These are phyloP conservation scores for Diaporthe caulivora DNA, from an alignment of 2,329 filamentous ascomycete genomes.

Conservation along the genomic window DNA sequence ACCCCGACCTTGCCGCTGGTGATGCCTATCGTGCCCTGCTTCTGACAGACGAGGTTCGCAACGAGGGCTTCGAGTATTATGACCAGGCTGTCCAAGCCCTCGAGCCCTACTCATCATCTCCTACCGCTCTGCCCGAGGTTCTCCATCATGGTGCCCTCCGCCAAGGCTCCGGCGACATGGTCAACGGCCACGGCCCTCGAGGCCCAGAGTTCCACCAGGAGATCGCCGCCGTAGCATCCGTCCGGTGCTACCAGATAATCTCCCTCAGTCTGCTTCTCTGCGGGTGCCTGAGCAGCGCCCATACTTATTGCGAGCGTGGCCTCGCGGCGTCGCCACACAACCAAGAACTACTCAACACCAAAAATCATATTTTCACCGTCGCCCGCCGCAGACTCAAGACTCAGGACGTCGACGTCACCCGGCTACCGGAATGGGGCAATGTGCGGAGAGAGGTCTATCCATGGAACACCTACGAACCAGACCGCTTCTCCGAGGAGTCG, in stretches of 20 bases:
- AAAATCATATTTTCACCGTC: constrained; percentile 65
- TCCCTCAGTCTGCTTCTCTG: constrained; percentile 71
- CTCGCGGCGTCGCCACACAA: constrained; percentile 67
- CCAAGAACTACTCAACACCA: constrained; percentile 65
- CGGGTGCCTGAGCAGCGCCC: constrained; percentile 77
- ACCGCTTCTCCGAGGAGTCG: constrained; percentile 77
- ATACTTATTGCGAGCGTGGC: constrained; percentile 74
- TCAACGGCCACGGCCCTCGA: constrained; percentile 50
- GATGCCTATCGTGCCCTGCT: constrained; percentile 94
- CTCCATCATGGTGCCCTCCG: constrained; percentile 59
- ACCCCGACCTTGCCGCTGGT: constrained; percentile 89
- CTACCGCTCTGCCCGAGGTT: constrained; percentile 55
- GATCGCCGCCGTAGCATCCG: constrained; percentile 63
- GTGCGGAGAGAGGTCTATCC: constrained; percentile 80
- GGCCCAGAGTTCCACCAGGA: constrained; percentile 51
- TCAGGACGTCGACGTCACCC: constrained; percentile 60
- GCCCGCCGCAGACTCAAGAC: constrained; percentile 62
- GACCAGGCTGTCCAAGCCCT: constrained; percentile 72
- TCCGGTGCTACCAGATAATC: constrained; percentile 71
- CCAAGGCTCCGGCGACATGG: constrained; percentile 49
- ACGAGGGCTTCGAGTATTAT: constrained; percentile 87
- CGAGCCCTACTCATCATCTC: constrained; percentile 51
- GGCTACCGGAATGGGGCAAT: constrained; percentile 76
- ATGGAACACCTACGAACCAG: constrained; percentile 76
- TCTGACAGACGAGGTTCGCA: constrained; percentile 82